Conservation (phyloP, 306 rosid genomes). For the Cyamopsis tetragonoloba region DNA sequence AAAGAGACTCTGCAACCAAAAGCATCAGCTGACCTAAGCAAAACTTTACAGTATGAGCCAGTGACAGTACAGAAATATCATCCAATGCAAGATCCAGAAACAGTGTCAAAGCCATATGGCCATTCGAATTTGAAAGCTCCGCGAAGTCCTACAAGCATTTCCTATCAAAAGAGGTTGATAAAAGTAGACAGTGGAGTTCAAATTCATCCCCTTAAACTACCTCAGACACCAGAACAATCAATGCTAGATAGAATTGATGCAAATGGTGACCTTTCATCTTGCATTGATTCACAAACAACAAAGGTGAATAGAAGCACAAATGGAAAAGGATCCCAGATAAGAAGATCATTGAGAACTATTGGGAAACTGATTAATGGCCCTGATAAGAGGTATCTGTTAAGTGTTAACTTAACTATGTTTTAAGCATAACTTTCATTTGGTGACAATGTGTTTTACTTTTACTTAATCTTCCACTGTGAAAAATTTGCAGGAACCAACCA, state of each 20-base stretch:
- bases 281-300: constrained; percentile 45
- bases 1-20: constrained; percentile 42
- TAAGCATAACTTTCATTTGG: not conserved
- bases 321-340: constrained; percentile 80
- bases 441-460: not conserved
- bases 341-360: constrained; percentile 81
- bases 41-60: constrained; percentile 33
- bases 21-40: constrained; percentile 37
- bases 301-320: constrained; percentile 37
- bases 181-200: constrained; percentile 40
- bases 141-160: constrained; percentile 50
- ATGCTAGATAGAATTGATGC: constrained; percentile 36
- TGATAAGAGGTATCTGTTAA: constrained; percentile 56
- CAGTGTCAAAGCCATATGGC: constrained; percentile 38
- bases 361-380: constrained; percentile 88
- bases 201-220: constrained; percentile 46
- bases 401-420: not conserved
- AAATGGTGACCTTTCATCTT: constrained; percentile 26
- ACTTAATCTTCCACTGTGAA: constrained; percentile 3
- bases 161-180: constrained; percentile 40
- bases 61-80: constrained; percentile 25
- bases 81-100: constrained; percentile 36
- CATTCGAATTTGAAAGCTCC: constrained; percentile 41
- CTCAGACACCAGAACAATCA: constrained; percentile 57
- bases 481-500: constrained; percentile 62